These are phyloP conservation scores for Luvunga scandens DNA, from an alignment of 345 rosid species.

Conservation along the genomic window DNA sequence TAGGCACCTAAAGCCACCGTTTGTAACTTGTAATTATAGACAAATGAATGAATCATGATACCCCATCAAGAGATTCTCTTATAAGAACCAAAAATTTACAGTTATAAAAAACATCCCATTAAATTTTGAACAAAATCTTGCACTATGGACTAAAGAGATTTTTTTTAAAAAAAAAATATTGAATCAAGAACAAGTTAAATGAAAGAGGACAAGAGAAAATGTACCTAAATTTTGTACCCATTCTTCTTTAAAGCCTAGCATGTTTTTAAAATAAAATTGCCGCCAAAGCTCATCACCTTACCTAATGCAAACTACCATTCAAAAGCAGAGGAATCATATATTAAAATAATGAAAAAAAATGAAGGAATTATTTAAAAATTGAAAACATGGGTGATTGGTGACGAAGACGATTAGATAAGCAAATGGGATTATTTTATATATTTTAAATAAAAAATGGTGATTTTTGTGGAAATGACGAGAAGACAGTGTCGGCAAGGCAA, in stretches of 20 bases:
- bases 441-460: not conserved
- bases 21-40: conserved; percentile 2
- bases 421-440: conserved; percentile 7
- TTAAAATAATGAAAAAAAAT: not conserved
- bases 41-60: not conserved
- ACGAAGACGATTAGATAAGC: conserved; percentile 14
- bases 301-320: conserved; percentile 37
- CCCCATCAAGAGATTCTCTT: conserved; percentile 26
- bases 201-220: conserved; percentile 26
- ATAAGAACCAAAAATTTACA: conserved; percentile 11
- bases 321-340: not conserved
- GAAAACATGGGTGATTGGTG: conserved; percentile 10
- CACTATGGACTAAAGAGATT: not conserved
- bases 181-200: conserved; percentile 30
- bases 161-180: not conserved
- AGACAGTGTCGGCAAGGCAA: conserved; percentile 50
- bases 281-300: conserved; percentile 38
- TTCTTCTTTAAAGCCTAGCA: conserved; percentile 13
- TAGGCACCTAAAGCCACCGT: not conserved
- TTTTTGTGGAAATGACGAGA: conserved; percentile 12
- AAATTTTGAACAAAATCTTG: conserved; percentile 7
- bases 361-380: not conserved
- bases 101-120: conserved; percentile 2
- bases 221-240: conserved; percentile 31
- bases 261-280: conserved; percentile 36